Conservation (phyloP, 768 basidiomycete genomes). For the Hemileccinum impolitum region DNA sequence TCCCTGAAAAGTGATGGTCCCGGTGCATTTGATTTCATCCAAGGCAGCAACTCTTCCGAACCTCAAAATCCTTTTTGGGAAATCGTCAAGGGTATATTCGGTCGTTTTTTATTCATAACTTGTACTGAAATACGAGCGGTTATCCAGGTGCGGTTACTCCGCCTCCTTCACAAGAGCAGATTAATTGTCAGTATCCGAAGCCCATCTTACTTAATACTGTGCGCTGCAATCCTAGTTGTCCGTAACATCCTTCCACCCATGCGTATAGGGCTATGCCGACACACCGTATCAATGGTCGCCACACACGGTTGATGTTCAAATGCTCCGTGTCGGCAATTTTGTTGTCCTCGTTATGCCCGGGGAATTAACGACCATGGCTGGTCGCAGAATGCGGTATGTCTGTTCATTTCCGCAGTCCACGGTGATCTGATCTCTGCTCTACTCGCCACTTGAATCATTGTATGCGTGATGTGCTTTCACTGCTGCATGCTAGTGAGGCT, state of each 20-base stretch:
- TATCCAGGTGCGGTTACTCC: slow-evolving; percentile 49
- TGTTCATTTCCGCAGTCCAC: background rate
- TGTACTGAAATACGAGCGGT: background rate
- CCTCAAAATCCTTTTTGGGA: slow-evolving; percentile 80
- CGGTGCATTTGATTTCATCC: slow-evolving; percentile 73
- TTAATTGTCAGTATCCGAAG: slow-evolving; percentile 72
- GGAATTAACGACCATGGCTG: slow-evolving; percentile 82
- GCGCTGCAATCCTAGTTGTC: background rate
- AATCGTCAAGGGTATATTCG: slow-evolving; percentile 58
- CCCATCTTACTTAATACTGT: slow-evolving; percentile 71
- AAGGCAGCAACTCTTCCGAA: slow-evolving; percentile 62
- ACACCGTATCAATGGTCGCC: slow-evolving; percentile 74
- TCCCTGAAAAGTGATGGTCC: slow-evolving; percentile 53
- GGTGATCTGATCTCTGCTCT: slow-evolving; percentile 3
- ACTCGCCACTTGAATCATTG: background rate
- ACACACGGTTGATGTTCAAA: slow-evolving; percentile 70
- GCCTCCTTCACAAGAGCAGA: slow-evolving; percentile 54
- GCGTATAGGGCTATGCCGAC: slow-evolving; percentile 54
- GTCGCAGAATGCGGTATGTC: slow-evolving; percentile 65
- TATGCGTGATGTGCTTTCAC: background rate
- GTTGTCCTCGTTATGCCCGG: slow-evolving; percentile 75
- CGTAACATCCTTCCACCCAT: slow-evolving; percentile 16
- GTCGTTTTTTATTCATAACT: background rate
- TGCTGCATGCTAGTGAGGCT: slow-evolving; percentile 48
- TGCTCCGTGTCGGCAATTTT: slow-evolving; percentile 72